Percentiles rank a stretch among this genome's conserved stretches.
These are phyloP conservation scores for Bryoerythrophyllum caledonicum DNA, from an alignment of 225 moss, liverwort and hornwort species.

Conservation along the genomic window DNA sequence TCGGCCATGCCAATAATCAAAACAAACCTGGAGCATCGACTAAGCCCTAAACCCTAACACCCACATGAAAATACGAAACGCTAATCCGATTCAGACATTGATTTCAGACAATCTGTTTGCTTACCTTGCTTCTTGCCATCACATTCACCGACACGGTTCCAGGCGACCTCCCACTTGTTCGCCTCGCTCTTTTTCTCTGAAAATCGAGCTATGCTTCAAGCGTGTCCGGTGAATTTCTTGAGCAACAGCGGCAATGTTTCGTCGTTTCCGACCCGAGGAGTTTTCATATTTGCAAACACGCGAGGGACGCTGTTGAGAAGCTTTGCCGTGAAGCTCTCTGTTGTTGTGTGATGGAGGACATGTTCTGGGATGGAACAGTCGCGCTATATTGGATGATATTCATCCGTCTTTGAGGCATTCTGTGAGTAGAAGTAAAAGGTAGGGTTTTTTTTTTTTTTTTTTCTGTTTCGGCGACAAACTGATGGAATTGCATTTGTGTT, in stretches of 20 bases:
- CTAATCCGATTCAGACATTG: background rate
- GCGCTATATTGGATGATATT: conserved; percentile 7
- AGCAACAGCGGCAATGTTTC: background rate
- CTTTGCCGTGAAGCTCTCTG: conserved; percentile 23
- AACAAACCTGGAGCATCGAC: conserved; percentile 4
- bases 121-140: conserved; percentile 59
- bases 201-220: background rate
- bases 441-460: too few species aligned
- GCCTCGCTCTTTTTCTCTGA: background rate
- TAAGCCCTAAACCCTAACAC: background rate
- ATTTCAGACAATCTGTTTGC: background rate
- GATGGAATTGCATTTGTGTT: too few species aligned
- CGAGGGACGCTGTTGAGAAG: background rate
- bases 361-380: background rate
- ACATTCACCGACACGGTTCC: conserved; percentile 11
- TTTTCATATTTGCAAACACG: background rate
- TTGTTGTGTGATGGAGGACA: background rate
- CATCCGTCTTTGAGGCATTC: too few species aligned
- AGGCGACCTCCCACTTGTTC: background rate
- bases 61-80: background rate
- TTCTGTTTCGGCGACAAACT: too few species aligned
- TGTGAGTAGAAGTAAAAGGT: too few species aligned
- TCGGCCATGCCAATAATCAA: too few species aligned
- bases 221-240: background rate
- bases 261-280: background rate